Percentiles rank a stretch among this genome's conserved stretches.
Conservation (phyloP, 2,329 filamentous ascomycete genomes). For the Cadophora luteo-olivacea region DNA sequence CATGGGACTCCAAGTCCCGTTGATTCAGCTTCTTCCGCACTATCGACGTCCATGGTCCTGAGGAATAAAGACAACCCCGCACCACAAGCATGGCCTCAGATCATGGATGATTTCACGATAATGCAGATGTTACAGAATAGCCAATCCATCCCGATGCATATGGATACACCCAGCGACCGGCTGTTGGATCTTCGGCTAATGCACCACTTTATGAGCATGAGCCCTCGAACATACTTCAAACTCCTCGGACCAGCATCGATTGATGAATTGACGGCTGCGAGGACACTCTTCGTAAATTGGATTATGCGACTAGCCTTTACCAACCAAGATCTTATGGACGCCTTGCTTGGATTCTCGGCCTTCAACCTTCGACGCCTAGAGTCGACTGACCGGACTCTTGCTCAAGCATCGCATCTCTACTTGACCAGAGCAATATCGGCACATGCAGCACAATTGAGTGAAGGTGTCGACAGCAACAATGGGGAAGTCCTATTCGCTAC, state of each 20-base stretch:
- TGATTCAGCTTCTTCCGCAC: neutral
- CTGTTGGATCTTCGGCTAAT: constrained; percentile 63
- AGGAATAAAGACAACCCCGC: neutral
- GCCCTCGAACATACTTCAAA: constrained; percentile 17
- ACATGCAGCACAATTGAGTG: constrained; percentile 60
- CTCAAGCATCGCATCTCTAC: constrained; percentile 65
- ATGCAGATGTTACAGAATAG: neutral
- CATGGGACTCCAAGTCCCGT: neutral
- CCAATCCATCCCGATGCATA: constrained; percentile 10
- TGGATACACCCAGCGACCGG: constrained; percentile 30
- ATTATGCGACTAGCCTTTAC: constrained; percentile 66
- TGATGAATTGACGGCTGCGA: constrained; percentile 56
- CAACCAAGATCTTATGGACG: constrained; percentile 63
- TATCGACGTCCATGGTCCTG: neutral
- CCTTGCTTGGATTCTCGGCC: constrained; percentile 66
- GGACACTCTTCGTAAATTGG: constrained; percentile 45
- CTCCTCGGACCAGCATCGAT: constrained; percentile 12
- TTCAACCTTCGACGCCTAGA: constrained; percentile 62
- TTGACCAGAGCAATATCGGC: constrained; percentile 65
- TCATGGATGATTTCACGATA: constrained; percentile 37
- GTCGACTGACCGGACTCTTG: constrained; percentile 60
- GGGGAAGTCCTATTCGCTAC: constrained; percentile 67
- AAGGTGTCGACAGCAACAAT: constrained; percentile 62
- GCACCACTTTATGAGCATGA: constrained; percentile 56
- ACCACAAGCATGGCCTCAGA: neutral